Conservation (phyloP, 23 red algal genomes). For the Agarophyton chilense region DNA sequence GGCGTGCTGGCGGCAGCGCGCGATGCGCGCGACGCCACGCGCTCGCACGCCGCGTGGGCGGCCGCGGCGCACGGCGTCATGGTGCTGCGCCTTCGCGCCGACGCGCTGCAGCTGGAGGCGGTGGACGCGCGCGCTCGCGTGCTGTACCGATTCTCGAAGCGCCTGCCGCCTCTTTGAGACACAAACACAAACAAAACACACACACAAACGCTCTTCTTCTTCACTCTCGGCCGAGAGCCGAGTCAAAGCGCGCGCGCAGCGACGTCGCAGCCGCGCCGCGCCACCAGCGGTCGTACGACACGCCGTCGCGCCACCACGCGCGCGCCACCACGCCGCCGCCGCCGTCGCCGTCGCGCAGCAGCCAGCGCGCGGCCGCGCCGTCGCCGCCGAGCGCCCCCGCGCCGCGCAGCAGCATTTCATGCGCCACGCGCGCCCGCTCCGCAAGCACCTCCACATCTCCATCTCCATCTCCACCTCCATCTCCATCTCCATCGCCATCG, state of each 20-base stretch:
- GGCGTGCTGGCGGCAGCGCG: constrained; percentile 8
- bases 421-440: too few relatives aligned
- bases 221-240: too few relatives aligned
- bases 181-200: too few relatives aligned
- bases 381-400: too few relatives aligned
- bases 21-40: neutral
- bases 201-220: too few relatives aligned
- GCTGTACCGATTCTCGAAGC: constrained; percentile 45
- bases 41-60: constrained; percentile 32
- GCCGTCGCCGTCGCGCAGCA: neutral
- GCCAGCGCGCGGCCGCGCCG: neutral
- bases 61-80: constrained; percentile 61
- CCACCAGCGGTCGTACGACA: constrained; percentile 63
- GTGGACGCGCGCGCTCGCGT: constrained; percentile 3
- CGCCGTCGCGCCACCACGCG: neutral
- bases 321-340: neutral
- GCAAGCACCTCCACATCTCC: too few relatives aligned
- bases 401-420: too few relatives aligned
- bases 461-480: too few relatives aligned
- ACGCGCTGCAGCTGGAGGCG: neutral
- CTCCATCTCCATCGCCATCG: too few relatives aligned
- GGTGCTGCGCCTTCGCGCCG: constrained; percentile 24
- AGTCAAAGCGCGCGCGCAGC: too few relatives aligned
- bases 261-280: too few relatives aligned
- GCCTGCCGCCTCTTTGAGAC: neutral